phyloP scores from a whole-genome alignment of 2,329 filamentous ascomycete species.

The Trichoderma harzianum region DNA sequence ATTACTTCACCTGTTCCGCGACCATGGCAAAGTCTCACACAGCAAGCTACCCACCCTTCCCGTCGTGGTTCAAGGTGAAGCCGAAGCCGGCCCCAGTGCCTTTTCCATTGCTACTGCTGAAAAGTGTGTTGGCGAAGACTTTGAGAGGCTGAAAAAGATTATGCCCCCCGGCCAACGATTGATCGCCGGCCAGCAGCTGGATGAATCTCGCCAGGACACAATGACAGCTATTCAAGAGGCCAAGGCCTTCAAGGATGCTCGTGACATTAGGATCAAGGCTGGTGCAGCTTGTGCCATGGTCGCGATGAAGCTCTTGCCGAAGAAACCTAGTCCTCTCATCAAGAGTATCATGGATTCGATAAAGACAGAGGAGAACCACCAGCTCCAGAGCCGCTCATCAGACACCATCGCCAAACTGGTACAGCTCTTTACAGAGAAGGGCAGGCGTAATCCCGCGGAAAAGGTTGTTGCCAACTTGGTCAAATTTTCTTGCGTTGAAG shows the following conservation, averaged over 20 bases:
- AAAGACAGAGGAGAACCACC: constrained; percentile 87
- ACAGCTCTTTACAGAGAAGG: constrained; percentile 76
- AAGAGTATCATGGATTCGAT: constrained; percentile 98
- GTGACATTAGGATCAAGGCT: constrained; percentile 82
- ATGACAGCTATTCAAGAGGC: constrained; percentile 75
- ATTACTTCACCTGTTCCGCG: constrained; percentile 84
- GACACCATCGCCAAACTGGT: constrained; percentile 80
- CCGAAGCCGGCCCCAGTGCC: constrained; percentile 85
- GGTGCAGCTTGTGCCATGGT: constrained; percentile 85
- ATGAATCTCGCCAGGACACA: constrained; percentile 71
- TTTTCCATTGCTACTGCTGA: constrained; percentile 88
- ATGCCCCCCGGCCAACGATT: constrained; percentile 85
- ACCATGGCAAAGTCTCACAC: constrained; percentile 77
- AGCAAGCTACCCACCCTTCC: constrained; percentile 76
- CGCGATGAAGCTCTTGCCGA: constrained; percentile 81
- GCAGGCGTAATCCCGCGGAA: constrained; percentile 81
- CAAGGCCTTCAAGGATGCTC: constrained; percentile 70
- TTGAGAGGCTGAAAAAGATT: constrained; percentile 81
- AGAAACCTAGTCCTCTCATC: constrained; percentile 89
- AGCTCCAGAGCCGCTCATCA: constrained; percentile 83
- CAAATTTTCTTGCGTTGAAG: constrained; percentile 97
- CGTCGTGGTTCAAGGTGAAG: constrained; percentile 89
- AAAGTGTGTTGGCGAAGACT: constrained; percentile 81
- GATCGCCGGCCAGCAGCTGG: constrained; percentile 74
- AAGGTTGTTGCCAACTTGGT: constrained; percentile 95